Evolutionary conservation across 2,329 filamentous ascomycete species (phyloP).

Genomic region (Byssochlamys sp.): DNA sequence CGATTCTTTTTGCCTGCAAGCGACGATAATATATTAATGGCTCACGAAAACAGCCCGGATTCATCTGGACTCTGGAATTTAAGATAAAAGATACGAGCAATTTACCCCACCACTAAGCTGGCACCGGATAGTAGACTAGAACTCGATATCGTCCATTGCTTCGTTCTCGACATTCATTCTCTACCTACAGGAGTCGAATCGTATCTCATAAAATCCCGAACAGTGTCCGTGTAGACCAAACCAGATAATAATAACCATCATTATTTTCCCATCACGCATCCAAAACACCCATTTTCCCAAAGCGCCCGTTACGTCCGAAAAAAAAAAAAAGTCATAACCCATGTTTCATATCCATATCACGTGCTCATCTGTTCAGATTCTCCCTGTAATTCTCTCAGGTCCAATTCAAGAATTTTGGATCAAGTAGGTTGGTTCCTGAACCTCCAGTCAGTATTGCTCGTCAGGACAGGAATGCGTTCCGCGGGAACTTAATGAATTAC

Average conservation of each 20-base stretch:
- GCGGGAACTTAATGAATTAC: neutral
- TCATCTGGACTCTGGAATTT: neutral
- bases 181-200: neutral
- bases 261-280: neutral
- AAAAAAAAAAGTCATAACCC: neutral
- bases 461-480: conserved; percentile 11
- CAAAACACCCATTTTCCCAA: neutral
- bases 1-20: neutral
- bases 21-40: neutral
- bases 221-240: neutral
- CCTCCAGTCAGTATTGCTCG: neutral
- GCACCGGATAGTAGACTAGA: neutral
- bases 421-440: conserved; percentile 2
- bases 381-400: neutral
- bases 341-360: neutral
- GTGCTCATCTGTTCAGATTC: neutral
- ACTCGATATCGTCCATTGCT: neutral
- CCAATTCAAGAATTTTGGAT: conserved; percentile 10
- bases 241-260: neutral
- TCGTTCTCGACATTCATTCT: neutral
- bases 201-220: neutral
- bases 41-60: neutral
- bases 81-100: too few species aligned
- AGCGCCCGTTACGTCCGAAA: neutral
- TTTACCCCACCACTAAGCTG: too few species aligned